phyloP scores from a whole-genome alignment of 2,329 filamentous ascomycete genomes.

The Penicillium sp. region DNA sequence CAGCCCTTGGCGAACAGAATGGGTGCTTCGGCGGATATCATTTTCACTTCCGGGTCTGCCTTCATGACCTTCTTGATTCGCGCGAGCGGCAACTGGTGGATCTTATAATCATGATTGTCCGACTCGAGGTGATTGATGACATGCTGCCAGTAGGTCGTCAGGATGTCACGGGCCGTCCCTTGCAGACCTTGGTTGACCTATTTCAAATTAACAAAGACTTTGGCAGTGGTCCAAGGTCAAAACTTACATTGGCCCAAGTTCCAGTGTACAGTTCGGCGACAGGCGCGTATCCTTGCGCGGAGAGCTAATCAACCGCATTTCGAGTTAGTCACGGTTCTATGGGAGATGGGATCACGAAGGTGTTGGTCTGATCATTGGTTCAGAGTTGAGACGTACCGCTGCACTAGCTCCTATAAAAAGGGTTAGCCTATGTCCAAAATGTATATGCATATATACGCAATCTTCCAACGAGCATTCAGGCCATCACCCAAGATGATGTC shows the following conservation, averaged over 20 bases:
- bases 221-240: not conserved
- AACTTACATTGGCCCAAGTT: constrained; percentile 83
- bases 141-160: constrained; percentile 99
- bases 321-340: constrained; percentile 19
- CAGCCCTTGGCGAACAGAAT: constrained; percentile 98
- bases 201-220: constrained; percentile 19
- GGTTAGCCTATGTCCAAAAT: constrained; percentile 8
- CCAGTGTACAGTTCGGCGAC: constrained; percentile 85
- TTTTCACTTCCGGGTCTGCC: constrained; percentile 97
- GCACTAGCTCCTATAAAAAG: constrained; percentile 57
- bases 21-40: constrained; percentile 97
- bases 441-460: not conserved
- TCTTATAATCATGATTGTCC: constrained; percentile 96
- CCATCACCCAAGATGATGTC: not conserved
- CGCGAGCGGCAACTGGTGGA: constrained; percentile 93
- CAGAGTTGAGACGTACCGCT: constrained; percentile 49
- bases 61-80: constrained; percentile 99
- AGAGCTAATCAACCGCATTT: constrained; percentile 55
- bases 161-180: constrained; percentile 89
- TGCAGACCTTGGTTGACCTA: constrained; percentile 92
- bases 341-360: not conserved
- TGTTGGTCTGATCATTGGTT: not conserved
- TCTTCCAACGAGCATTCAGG: no score
- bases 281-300: constrained; percentile 80
- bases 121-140: constrained; percentile 92